Percentiles rank a stretch among this genome's conserved stretches.
These are phyloP conservation scores for Pseudisothecium myosuroides DNA, from an alignment of 225 moss, liverwort and hornwort species.

Conservation along the genomic window DNA sequence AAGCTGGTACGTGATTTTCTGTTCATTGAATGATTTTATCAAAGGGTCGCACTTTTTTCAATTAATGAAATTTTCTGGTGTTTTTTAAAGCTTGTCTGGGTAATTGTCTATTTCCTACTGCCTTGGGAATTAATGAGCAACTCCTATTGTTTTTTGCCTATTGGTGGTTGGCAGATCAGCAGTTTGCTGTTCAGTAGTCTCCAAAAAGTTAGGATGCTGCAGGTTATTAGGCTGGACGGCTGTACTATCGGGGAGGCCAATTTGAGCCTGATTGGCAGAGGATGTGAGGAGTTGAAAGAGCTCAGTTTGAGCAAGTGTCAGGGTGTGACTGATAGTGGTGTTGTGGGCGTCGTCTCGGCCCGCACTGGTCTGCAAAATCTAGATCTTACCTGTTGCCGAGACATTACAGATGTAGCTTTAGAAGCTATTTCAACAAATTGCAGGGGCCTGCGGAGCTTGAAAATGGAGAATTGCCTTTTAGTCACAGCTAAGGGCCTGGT, in stretches of 20 bases:
- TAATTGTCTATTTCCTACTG: neutral
- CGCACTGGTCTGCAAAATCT: conserved; percentile 49
- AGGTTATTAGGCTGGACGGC: conserved; percentile 58
- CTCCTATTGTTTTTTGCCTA: neutral
- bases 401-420: conserved; percentile 57
- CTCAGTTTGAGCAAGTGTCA: conserved; percentile 69
- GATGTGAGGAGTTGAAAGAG: conserved; percentile 56
- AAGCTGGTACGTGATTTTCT: conserved; percentile 18
- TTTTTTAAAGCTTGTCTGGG: neutral
- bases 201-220: conserved; percentile 49
- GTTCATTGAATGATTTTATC: neutral
- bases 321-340: conserved; percentile 55
- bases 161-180: conserved; percentile 45
- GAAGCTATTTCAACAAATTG: conserved; percentile 47
- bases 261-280: conserved; percentile 52
- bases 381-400: conserved; percentile 72
- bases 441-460: conserved; percentile 44
- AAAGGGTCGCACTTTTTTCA: neutral
- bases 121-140: neutral
- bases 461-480: conserved; percentile 62
- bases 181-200: conserved; percentile 27
- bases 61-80: neutral
- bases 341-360: conserved; percentile 38
- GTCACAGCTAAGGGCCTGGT: conserved; percentile 43
- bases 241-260: conserved; percentile 45